A percentile compares a stretch with the other conserved stretches of the same genome.
phyloP scores from a whole-genome alignment of 2,329 filamentous ascomycete genomes.

The Colletotrichum lini region DNA sequence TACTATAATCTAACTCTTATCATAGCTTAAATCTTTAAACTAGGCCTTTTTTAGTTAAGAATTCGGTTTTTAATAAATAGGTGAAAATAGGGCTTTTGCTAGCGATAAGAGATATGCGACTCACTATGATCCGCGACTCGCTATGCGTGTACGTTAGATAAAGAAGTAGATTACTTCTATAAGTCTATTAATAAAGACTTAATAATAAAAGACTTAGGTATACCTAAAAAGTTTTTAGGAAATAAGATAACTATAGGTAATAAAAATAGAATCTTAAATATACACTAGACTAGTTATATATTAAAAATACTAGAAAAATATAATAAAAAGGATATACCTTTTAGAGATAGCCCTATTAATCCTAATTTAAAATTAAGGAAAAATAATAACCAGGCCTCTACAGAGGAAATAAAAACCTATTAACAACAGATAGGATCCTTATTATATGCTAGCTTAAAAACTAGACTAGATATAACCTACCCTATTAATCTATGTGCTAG shows the following conservation, averaged over 20 bases:
- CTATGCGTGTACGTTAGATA: too few species aligned
- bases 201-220: not conserved
- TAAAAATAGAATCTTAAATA: constrained; percentile 2
- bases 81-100: too few species aligned
- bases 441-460: not conserved
- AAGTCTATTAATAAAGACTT: not conserved
- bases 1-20: too few species aligned
- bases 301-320: not conserved
- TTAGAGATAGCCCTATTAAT: not conserved
- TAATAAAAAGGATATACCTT: constrained; percentile 5
- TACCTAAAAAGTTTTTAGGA: not conserved
- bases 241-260: constrained; percentile 2
- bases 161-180: not conserved
- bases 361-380: not conserved
- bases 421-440: not conserved
- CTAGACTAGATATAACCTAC: not conserved
- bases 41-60: too few species aligned
- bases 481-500: not conserved
- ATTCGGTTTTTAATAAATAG: too few species aligned
- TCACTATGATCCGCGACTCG: too few species aligned
- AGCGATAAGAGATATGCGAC: too few species aligned
- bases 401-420: not conserved
- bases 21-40: too few species aligned
- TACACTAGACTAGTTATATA: not conserved
- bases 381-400: not conserved